Base-by-base conservation (phyloP, 495 filamentous ascomycete species). In the Penicillium ucsense region DNA sequence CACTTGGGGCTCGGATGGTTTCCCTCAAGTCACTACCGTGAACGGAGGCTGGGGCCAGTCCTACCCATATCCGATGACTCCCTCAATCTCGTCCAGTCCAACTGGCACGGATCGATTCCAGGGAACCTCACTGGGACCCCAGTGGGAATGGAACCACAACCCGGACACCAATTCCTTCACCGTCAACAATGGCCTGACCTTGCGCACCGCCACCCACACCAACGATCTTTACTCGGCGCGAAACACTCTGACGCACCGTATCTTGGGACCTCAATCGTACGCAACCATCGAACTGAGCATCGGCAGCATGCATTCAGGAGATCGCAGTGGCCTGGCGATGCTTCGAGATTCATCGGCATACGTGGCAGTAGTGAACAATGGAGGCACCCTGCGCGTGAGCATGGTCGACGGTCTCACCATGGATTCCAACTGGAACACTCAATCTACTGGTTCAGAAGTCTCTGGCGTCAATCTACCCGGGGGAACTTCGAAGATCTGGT, bases 61-160 rank as follows among this genome's bases (percentile, higher is more conserved):
- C 1, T 78, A 79, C 45, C 62, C 64, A 0, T 48, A 67, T 31
- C 71, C 77, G 8, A 31, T 44, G 30, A 31, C 29, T 6, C 34
- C 38, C 20, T 11, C 31, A 44, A 31, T 49, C 0, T 35, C 35
- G 4, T 11, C 45, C 45, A 32, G 30, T 37, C 41, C 47, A 27
- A 44, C 12, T 60, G 73, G 35, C 4, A 66, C 56, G 0, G 75
- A 80, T 47, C 58, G 42, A n/a, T 80, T 80, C 46, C 44, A 45
- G 5, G 69, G 61, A 0, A 35, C 48, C 5, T 43, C 53, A 4
- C 50, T 82, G 4, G 52, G 62, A 5, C 56, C 64, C 0, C 58
- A 68, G 31, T 81, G 77, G 77, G 78, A 82, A 52, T 83, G 79
- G 78, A 83, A 83, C 53, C 77, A 81, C 38, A 79, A 80, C 46